Evolutionary conservation across 805 yeast genomes (phyloP), one percentile per base, ranked within the genome.

Genomic region (Grigorovia jiainica): DNA sequence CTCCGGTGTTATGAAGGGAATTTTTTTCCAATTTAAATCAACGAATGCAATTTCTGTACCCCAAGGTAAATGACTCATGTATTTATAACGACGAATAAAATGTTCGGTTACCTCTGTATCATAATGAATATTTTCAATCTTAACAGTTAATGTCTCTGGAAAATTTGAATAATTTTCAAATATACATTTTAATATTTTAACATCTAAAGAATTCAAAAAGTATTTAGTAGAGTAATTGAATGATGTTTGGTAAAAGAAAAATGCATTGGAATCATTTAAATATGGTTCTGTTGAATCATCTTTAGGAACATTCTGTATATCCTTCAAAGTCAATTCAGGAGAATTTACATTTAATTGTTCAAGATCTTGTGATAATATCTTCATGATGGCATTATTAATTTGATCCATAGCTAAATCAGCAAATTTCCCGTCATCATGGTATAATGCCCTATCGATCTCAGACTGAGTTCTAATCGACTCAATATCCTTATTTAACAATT

Each of bases 31-130:
- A 56, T 86, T 81, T 40, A 95, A 73, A 52, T 92, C 97, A 42
- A 92, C 57, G 47, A 85, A 78, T 9, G 87, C 94, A 34, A 90
- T 60, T 40, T 82, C 83, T 0, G 95, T 82, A 1, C 97, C 97
- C 23, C 76, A 58, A 0, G 98, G 97, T 18, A 87, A 62, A 60
- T 90, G 90, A 1, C 83, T 72, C 43, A 92, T 63, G 58, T 83
- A 87, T 59, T 87, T 89, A 57, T 72, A 72, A 49, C 79, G 76
- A 40, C 74, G 72, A 53, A 82, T 48, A 3, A 60, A 46, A n/a
- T 76, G 76, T 13, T 75, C 79, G 0, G 81, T 73, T 2, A 80
- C 73, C 17, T 82, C 68, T 19, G 74, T 74, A 30, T 83, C 94
- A 54, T 73, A 73, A 38, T 67, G 72, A 31, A 90, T 74, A 55